Base-by-base conservation (phyloP, 2,329 filamentous ascomycete genomes). In the Magnaporthiopsis incrustans region DNA sequence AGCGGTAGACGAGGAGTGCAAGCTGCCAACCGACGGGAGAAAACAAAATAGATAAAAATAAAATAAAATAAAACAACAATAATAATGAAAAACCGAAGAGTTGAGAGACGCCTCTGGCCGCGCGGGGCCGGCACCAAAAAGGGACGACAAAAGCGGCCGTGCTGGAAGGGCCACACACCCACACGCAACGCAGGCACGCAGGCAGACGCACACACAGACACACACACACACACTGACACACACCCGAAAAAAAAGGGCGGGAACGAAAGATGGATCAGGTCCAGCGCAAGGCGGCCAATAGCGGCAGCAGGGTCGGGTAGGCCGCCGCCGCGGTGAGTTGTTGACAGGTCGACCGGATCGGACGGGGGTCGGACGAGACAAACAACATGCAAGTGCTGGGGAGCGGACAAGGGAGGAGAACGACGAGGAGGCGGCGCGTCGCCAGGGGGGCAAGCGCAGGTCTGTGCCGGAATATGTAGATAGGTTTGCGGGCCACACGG, bases 211-310 rank as follows among this genome's bases (percentile, higher is more conserved):
- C 15, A 50, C 38, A 44, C 38, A 6, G 14, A 44, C 38, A 12
- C 38, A 44, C 38, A 44, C 38, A 6, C 11, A 44, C 38, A 18
- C 38, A 15, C 35, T n/a, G n/a, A 44, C 14, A 44, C 14, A 50
- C 44, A n/a, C 44, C 44, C 22, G 10, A 53, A n/a, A 53, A 11
- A n/a, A 53, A 25, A 53, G 44, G 44, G 44, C 44, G 44, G 44
- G 44, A 53, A 22, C 22, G 44, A 53, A 53, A 53, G 44, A 53
- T 53, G 44, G 44, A 53, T 62, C 60, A 63, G 62, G 62, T 30
- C 57, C 56, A 56, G 30, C 56, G 58, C 62, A 63, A 63, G 62
- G 62, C 62, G 62, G 62, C 62, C 62, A 63, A 63, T 63, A 53
- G 57, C 57, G 62, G 62, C 38, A 59, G 44, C 25, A 58, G 33